A percentile compares a stretch with the other conserved stretches of the same genome.
phyloP scores from a whole-genome alignment of 2,329 filamentous ascomycete genomes.

The Rosellinia necatrix region DNA sequence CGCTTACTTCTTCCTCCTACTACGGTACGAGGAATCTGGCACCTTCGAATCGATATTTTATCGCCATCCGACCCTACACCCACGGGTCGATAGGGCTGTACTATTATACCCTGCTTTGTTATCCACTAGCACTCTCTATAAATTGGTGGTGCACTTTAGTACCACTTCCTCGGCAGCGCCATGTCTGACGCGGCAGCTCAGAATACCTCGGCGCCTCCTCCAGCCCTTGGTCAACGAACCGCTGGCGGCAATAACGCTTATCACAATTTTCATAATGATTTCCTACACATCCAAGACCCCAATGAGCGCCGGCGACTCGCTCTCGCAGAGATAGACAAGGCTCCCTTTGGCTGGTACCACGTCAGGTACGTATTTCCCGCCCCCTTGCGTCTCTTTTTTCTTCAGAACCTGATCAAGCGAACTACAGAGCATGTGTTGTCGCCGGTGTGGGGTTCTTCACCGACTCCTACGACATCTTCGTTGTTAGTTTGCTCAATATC shows the following conservation, averaged over 20 bases:
- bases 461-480: conserved; percentile 84
- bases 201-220: conserved; percentile 4
- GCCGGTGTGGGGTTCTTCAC: conserved; percentile 90
- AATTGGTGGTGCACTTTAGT: not conserved
- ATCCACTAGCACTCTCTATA: no score
- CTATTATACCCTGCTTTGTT: no score
- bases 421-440: conserved; percentile 68
- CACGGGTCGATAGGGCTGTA: no score
- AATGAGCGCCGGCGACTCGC: conserved; percentile 80
- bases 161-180: not conserved
- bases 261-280: conserved; percentile 80
- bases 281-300: conserved; percentile 66
- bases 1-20: no score
- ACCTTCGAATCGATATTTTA: no score
- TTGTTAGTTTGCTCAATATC: conserved; percentile 71
- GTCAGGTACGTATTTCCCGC: conserved; percentile 49
- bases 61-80: not conserved
- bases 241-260: conserved; percentile 71
- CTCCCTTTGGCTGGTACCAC: conserved; percentile 84
- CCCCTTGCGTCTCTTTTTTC: not conserved
- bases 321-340: conserved; percentile 81
- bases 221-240: conserved; percentile 49
- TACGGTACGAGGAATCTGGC: no score
- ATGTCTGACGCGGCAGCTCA: conserved; percentile 32
- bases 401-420: conserved; percentile 20